Conservation (phyloP, 345 rosid species). For the Cardamine chenopodiifolia region DNA sequence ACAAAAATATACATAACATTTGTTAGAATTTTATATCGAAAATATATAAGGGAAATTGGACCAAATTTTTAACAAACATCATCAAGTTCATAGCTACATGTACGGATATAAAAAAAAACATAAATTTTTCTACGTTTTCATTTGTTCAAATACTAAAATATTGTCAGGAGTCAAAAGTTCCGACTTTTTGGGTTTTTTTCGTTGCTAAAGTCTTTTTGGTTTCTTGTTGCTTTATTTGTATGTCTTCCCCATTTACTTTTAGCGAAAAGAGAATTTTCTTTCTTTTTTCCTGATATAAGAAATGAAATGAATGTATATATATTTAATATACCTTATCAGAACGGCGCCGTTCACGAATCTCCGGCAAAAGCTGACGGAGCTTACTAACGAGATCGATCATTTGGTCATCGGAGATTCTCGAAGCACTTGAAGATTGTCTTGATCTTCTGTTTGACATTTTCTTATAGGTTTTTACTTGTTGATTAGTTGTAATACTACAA, state of each 20-base stretch:
- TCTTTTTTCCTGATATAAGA: background rate
- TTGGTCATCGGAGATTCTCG: conserved; percentile 74
- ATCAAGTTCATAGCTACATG: background rate
- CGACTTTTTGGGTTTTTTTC: conserved; percentile 18
- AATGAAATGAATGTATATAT: background rate
- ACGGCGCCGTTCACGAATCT: conserved; percentile 65
- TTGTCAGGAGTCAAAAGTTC: conserved; percentile 45
- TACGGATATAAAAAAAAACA: background rate
- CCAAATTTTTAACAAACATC: background rate
- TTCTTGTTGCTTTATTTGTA: conserved; percentile 4
- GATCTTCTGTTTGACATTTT: conserved; percentile 84
- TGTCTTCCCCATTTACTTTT: background rate
- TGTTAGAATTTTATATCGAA: background rate
- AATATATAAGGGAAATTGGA: background rate
- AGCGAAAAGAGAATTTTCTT: background rate
- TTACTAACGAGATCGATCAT: conserved; percentile 74
- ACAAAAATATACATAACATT: background rate
- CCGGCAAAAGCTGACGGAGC: conserved; percentile 82
- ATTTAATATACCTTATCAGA: conserved; percentile 60
- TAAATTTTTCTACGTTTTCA: background rate
- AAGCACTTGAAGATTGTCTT: conserved; percentile 54
- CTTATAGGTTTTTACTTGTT: background rate
- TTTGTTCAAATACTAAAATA: conserved; percentile 28
- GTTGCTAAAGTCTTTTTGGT: background rate
- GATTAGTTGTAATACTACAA: conserved; percentile 23